Base-by-base conservation (phyloP, 2,329 filamentous ascomycete genomes). In the Neonectria punicea region DNA sequence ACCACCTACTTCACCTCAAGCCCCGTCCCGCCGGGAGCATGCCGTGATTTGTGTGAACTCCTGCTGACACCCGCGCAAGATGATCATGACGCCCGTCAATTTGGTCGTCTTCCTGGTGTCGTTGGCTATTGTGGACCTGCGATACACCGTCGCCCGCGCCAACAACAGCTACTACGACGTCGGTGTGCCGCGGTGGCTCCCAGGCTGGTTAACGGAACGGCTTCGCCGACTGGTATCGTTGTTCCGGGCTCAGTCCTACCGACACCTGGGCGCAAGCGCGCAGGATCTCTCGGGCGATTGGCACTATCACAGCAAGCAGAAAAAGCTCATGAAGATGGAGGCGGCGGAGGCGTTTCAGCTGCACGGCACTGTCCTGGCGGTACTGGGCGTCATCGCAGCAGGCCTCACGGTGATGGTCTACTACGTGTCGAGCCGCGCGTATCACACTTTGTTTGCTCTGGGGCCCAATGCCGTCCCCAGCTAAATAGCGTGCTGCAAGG, bases 91-190 rank as follows among this genome's bases (percentile, higher is more conserved):
- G 0, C 89, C 90, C 8, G 70, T 92, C 66, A 83, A 88, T 68
- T 87, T 92, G 75, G 80, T 88, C 55, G 86, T 88, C 22, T 92
- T 92, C 78, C 76, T 93, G 46, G 50, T 92, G 68, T 92, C 90
- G 2, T 85, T 92, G 50, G 83, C 85, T 74, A 77, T 91, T 56
- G 84, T 92, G 47, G 89, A 92, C 79, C 80, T 84, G 55, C 83
- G 83, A 63, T 81, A 88, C 84, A 79, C 87, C 72, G 73, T 82
- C 73, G 74, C 83, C 77, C 82, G 89, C 77, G 80, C 79, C 57
- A 78, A 78, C 64, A 75, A 73, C 58, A 78, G 32, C 41, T 7
- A 32, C 70, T 69, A 76, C 54, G 74, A 67, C 57, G 59, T 65
- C 43, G 69, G 72, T 57, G 69, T 43, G 25, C 36, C 32, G 55